Percentiles rank a stretch among this genome's conserved stretches.
phyloP scores from a whole-genome alignment of 257 asterid genomes.

The Avicennia marina region DNA sequence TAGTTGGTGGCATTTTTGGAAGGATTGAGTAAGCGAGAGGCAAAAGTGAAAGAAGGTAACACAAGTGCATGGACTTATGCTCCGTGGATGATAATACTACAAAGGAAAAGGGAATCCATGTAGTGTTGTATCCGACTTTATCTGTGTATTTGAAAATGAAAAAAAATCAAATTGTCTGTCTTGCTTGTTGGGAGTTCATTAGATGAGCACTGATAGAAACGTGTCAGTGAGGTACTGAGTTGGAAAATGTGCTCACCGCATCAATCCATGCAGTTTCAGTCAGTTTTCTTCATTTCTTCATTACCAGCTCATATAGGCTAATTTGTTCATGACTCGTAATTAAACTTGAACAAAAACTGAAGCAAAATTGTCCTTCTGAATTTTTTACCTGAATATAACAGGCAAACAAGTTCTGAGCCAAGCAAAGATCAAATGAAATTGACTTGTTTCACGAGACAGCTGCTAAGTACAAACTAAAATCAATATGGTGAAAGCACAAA shows the following conservation, averaged over 20 bases:
- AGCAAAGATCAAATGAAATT: too few relatives aligned
- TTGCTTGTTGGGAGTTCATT: conserved; percentile 21
- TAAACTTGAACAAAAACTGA: too few relatives aligned
- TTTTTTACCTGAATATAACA: too few relatives aligned
- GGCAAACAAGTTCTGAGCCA: too few relatives aligned
- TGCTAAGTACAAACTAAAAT: too few relatives aligned
- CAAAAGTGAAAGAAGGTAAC: conserved; percentile 39
- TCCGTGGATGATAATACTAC: conserved; percentile 25
- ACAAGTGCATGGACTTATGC: conserved; percentile 39
- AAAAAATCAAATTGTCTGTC: conserved; percentile 19
- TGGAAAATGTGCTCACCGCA: conserved; percentile 34
- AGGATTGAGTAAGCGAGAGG: conserved; percentile 51
- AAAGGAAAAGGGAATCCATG: conserved; percentile 77
- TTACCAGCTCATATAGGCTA: neutral
- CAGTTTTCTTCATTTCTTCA: conserved; percentile 16
- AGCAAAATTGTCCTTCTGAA: too few relatives aligned
- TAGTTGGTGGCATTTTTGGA: conserved; percentile 87
- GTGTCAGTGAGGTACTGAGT: conserved; percentile 51
- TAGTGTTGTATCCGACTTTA: conserved; percentile 61
- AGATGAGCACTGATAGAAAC: conserved; percentile 7
- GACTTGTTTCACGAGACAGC: too few relatives aligned
- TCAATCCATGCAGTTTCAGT: conserved; percentile 27
- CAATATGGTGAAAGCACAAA: too few relatives aligned
- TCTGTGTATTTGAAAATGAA: conserved; percentile 25
- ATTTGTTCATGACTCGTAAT: neutral